phyloP scores from a whole-genome alignment of 1,284 basidiomycete species.

The Albatrellus sp. region DNA sequence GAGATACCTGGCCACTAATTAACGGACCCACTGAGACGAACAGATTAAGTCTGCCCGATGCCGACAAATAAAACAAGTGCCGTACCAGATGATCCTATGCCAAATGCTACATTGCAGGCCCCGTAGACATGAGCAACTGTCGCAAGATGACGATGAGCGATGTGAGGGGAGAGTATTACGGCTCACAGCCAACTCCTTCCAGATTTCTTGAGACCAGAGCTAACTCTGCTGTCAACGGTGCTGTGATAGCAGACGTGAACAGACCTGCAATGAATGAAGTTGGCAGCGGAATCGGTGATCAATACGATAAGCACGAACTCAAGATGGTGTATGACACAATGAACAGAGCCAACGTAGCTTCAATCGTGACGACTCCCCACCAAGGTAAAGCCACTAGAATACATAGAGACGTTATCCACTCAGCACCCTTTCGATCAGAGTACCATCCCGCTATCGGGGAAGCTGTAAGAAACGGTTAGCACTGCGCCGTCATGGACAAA shows the following conservation, averaged over 20 bases:
- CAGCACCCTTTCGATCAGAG: conserved; percentile 49
- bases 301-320: conserved; percentile 25
- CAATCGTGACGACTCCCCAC: conserved; percentile 47
- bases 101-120: conserved; percentile 58
- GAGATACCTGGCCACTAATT: conserved; percentile 48
- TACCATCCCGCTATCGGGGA: conserved; percentile 50
- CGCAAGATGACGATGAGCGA: not conserved
- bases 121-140: conserved; percentile 55
- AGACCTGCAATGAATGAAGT: conserved; percentile 29
- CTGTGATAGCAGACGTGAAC: conserved; percentile 41
- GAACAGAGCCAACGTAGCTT: conserved; percentile 43
- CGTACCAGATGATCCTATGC: conserved; percentile 43
- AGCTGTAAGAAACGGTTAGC: conserved; percentile 25
- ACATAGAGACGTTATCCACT: conserved; percentile 38
- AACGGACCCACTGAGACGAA: conserved; percentile 47
- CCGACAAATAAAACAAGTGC: conserved; percentile 4
- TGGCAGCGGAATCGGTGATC: not conserved
- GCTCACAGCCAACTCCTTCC: conserved; percentile 56
- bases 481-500: not conserved
- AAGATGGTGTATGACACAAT: conserved; percentile 44
- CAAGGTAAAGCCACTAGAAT: conserved; percentile 52
- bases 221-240: conserved; percentile 53
- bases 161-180: not conserved
- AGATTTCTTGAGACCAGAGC: conserved; percentile 41
- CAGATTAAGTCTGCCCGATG: not conserved